Base-by-base conservation (phyloP, 164 flowering plant genomes). In the Buxus sempervirens region DNA sequence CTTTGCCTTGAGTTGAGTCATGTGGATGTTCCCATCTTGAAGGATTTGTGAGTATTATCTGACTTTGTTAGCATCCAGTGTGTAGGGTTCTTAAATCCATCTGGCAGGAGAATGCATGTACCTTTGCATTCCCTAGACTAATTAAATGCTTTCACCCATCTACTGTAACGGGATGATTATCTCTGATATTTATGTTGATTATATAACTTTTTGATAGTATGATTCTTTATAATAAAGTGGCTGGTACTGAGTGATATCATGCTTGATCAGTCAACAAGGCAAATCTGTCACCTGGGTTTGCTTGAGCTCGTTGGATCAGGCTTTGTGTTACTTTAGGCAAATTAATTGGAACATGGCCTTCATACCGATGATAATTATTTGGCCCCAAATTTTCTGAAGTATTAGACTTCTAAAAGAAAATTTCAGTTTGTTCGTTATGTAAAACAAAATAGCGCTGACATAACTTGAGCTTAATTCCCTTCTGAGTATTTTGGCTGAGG, bases 1-100 rank as follows among this genome's bases (percentile, higher is more conserved):
- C 89, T 95, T 56, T 95, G 99, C 79, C 97, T 95, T 70, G 99
- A 95, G 72, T 80, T 95, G 68, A 92, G 99, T 83, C 99, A 90
- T 78, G 99, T 92, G 57, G 91, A 95, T 9, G 56, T 78, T 32
- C 98, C 99, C 45, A 54, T 88, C 58, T 85, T 92, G 66, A 92
- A 89, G 76, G 85, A 92, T 48, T 71, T 95, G 98, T 94, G 66
- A 88, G 97, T 81, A 55, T n/a, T 58, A 54, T 60, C n/a, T 61
- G 20, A 24, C 54, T 53, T 23, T 5, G 5, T n/a, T 20, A 19
- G 25, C 38, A 25, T 10, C 42, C 19, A 53, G 67, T 25, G 1
- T 9, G 27, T 20, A n/a, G 58, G 5, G 51, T 1, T 10, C 18
- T 45, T 15, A 45, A 15, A 1, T 45, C 18, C 12, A 10, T 45